Percentiles rank a stretch among this genome's conserved stretches.
These are phyloP conservation scores for Dioszegia crocea DNA, from an alignment of 768 basidiomycete species.

Conservation along the genomic window DNA sequence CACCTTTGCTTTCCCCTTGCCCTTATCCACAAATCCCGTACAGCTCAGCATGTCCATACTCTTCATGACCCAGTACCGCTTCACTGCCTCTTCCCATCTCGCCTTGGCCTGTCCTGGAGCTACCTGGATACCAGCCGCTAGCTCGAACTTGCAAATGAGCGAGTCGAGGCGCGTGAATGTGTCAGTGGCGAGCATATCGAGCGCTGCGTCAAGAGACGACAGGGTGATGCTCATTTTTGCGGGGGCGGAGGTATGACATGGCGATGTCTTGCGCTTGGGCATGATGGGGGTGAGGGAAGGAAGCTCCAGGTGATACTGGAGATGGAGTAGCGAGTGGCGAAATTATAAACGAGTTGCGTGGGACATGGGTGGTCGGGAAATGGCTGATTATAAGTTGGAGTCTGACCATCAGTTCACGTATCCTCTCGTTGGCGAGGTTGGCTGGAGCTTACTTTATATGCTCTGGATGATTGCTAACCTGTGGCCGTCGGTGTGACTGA, in stretches of 20 bases:
- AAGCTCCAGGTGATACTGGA: neutral
- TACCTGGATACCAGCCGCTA: constrained; percentile 29
- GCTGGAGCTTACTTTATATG: too few species aligned
- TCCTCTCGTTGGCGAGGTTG: too few species aligned
- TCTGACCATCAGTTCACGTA: too few species aligned
- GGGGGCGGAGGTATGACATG: constrained; percentile 8
- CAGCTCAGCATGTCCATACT: constrained; percentile 37
- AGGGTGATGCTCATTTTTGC: constrained; percentile 12
- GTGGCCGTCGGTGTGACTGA: too few species aligned
- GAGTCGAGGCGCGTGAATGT: constrained; percentile 32
- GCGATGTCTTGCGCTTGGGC: constrained; percentile 28
- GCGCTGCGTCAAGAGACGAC: constrained; percentile 38
- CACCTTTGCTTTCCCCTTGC: constrained; percentile 7
- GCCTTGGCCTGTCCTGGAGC: constrained; percentile 25
- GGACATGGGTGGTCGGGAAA: neutral
- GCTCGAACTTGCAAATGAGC: constrained; percentile 28
- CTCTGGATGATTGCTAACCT: too few species aligned
- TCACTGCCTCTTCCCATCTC: constrained; percentile 42
- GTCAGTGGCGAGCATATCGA: constrained; percentile 42
- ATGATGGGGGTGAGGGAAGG: constrained; percentile 9
- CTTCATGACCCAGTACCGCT: constrained; percentile 40
- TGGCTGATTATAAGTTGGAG: too few species aligned
- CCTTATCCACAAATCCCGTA: constrained; percentile 9
- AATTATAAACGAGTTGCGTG: neutral
- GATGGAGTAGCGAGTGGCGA: constrained; percentile 1